Evolutionary conservation across 2,329 filamentous ascomycete species (phyloP).

Genomic region (Laburnicola sp.): DNA sequence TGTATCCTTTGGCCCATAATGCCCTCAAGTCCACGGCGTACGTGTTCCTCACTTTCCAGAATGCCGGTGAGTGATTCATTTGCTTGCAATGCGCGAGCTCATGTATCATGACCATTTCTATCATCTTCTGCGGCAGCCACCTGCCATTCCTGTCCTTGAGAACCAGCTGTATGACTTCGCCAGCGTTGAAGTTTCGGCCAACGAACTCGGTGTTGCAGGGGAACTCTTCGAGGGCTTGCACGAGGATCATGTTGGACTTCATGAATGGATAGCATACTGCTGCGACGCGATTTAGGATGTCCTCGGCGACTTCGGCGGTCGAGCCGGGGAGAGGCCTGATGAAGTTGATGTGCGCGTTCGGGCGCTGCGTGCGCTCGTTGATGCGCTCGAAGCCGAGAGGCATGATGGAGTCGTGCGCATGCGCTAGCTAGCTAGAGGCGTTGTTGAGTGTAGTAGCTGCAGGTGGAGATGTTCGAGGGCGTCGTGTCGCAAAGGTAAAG

Average conservation of each 20-base stretch:
- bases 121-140: slow-evolving; percentile 81
- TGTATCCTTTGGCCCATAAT: slow-evolving; percentile 72
- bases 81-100: slow-evolving; percentile 86
- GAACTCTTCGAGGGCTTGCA: slow-evolving; percentile 72
- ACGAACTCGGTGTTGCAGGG: slow-evolving; percentile 80
- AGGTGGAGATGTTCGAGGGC: not conserved
- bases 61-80: slow-evolving; percentile 84
- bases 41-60: slow-evolving; percentile 77
- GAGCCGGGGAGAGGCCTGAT: slow-evolving; percentile 75
- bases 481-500: not conserved
- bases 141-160: slow-evolving; percentile 65
- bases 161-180: slow-evolving; percentile 84
- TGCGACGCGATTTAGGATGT: slow-evolving; percentile 45
- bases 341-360: slow-evolving; percentile 79
- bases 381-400: slow-evolving; percentile 76
- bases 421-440: not conserved
- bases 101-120: slow-evolving; percentile 96
- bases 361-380: slow-evolving; percentile 73
- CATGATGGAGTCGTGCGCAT: slow-evolving; percentile 55
- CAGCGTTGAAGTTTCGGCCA: slow-evolving; percentile 87
- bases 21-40: slow-evolving; percentile 72
- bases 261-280: slow-evolving; percentile 74
- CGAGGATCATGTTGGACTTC: slow-evolving; percentile 51
- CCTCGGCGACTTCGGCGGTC: slow-evolving; percentile 32
- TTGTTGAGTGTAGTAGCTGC: not conserved